Conservation (phyloP, 2,329 filamentous ascomycete species). For the Hypoxylon sp. region DNA sequence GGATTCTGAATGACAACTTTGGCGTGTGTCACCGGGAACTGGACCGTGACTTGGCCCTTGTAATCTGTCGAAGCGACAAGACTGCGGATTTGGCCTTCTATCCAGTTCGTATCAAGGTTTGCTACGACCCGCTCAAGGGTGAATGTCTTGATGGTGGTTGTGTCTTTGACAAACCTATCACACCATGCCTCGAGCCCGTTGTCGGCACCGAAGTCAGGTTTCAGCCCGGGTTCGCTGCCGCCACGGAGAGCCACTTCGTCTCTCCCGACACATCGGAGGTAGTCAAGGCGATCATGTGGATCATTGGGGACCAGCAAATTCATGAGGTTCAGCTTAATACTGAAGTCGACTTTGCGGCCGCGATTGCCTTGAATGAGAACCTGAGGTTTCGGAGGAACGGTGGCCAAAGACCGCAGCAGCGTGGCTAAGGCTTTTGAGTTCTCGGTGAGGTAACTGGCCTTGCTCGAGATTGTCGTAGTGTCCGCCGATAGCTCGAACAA, state of each 20-base stretch:
- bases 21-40: constrained; percentile 66
- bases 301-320: constrained; percentile 66
- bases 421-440: constrained; percentile 62
- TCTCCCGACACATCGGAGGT: constrained; percentile 65
- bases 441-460: constrained; percentile 64
- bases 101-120: constrained; percentile 69
- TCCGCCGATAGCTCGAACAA: constrained; percentile 67
- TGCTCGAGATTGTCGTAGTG: constrained; percentile 63
- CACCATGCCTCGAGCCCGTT: constrained; percentile 66
- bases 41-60: constrained; percentile 63
- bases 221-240: constrained; percentile 59
- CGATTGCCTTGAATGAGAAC: constrained; percentile 65
- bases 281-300: constrained; percentile 63
- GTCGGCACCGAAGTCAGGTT: constrained; percentile 60
- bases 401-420: constrained; percentile 64
- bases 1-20: constrained; percentile 64
- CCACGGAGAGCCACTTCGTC: constrained; percentile 68
- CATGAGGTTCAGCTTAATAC: constrained; percentile 70
- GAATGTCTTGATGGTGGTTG: constrained; percentile 64
- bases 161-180: constrained; percentile 63
- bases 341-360: constrained; percentile 65
- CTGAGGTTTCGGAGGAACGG: constrained; percentile 69
- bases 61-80: constrained; percentile 67
- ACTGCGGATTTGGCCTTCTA: constrained; percentile 68
- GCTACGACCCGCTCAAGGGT: constrained; percentile 66